Percentiles rank a stretch among this genome's conserved stretches.
Evolutionary conservation across 306 rosid genomes (phyloP).

Genomic region (Begonia peltatifolia): DNA sequence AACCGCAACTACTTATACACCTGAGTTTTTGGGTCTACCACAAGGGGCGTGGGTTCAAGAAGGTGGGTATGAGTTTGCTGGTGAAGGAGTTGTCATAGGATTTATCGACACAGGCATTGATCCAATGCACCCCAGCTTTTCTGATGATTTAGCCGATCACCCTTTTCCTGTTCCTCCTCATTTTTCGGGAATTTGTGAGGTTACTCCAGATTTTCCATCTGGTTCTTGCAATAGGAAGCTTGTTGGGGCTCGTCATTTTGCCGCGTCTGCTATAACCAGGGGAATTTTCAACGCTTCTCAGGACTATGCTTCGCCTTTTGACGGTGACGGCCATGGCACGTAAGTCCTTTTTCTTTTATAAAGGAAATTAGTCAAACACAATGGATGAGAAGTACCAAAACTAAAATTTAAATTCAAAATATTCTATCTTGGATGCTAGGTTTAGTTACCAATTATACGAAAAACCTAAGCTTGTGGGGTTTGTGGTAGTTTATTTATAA

Average conservation of each 20-base stretch:
- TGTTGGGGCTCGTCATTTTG: conserved; percentile 94
- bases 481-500: too few species aligned
- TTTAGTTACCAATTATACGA: too few species aligned
- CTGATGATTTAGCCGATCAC: conserved; percentile 28
- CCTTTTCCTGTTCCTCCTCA: conserved; percentile 74
- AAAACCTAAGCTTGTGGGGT: too few species aligned
- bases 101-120: conserved; percentile 91
- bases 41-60: conserved; percentile 76
- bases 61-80: conserved; percentile 82
- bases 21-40: conserved; percentile 88
- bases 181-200: conserved; percentile 88
- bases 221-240: conserved; percentile 98
- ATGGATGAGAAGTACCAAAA: too few species aligned
- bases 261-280: conserved; percentile 92
- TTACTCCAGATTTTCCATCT: conserved; percentile 88
- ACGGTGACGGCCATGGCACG: conserved; percentile 99
- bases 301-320: conserved; percentile 96
- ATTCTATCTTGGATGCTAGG: too few species aligned
- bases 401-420: too few species aligned
- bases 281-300: conserved; percentile 75
- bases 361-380: background rate
- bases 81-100: conserved; percentile 86
- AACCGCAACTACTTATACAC: conserved; percentile 95
- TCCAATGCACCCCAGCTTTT: conserved; percentile 82
- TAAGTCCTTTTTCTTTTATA: conserved; percentile 32